Percentiles rank a stretch among this genome's conserved stretches.
These are phyloP conservation scores for Takashimella koratensis DNA, from an alignment of 1,284 basidiomycete species.

Conservation along the genomic window DNA sequence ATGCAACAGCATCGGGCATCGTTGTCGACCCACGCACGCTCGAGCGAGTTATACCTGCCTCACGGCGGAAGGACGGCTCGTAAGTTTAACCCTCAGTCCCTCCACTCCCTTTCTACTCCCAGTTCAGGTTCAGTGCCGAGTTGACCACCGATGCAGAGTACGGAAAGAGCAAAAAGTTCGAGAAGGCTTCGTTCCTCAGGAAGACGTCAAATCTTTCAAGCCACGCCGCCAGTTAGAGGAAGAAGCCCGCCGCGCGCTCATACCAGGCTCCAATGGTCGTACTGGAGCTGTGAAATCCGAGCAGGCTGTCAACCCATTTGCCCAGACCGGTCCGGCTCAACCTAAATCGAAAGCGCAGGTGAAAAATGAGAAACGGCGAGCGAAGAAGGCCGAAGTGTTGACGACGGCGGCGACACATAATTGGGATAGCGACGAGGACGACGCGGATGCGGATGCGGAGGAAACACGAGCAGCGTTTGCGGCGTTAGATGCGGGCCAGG, in stretches of 20 bases:
- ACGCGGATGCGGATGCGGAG: slow-evolving; percentile 21
- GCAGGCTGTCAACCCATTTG: slow-evolving; percentile 24
- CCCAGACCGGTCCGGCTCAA: slow-evolving; percentile 10
- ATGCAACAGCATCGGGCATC: slow-evolving; percentile 72
- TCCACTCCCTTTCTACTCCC: slow-evolving; percentile 3
- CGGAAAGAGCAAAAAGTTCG: slow-evolving; percentile 87
- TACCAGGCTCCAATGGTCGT: slow-evolving; percentile 29
- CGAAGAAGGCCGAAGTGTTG: slow-evolving; percentile 16
- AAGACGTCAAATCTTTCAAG: slow-evolving; percentile 82
- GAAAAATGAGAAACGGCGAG: slow-evolving; percentile 64
- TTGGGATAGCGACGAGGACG: slow-evolving; percentile 27
- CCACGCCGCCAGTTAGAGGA: slow-evolving; percentile 67
- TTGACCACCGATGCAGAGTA: slow-evolving; percentile 54
- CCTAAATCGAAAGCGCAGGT: slow-evolving; percentile 56
- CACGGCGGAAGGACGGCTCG: slow-evolving; percentile 79
- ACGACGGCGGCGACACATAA: slow-evolving; percentile 20
- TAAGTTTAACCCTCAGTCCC: slow-evolving; percentile 53
- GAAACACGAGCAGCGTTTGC: slow-evolving; percentile 26
- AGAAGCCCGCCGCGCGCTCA: slow-evolving; percentile 52
- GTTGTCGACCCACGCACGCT: slow-evolving; percentile 74
- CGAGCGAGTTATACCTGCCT: slow-evolving; percentile 82
- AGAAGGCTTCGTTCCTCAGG: slow-evolving; percentile 90
- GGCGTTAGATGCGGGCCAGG: slow-evolving; percentile 12
- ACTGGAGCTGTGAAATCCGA: neutral
- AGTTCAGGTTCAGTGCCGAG: neutral